These are phyloP conservation scores for Ustilago cynodontis DNA, from an alignment of 1,284 basidiomycete genomes.

Conservation along the genomic window DNA sequence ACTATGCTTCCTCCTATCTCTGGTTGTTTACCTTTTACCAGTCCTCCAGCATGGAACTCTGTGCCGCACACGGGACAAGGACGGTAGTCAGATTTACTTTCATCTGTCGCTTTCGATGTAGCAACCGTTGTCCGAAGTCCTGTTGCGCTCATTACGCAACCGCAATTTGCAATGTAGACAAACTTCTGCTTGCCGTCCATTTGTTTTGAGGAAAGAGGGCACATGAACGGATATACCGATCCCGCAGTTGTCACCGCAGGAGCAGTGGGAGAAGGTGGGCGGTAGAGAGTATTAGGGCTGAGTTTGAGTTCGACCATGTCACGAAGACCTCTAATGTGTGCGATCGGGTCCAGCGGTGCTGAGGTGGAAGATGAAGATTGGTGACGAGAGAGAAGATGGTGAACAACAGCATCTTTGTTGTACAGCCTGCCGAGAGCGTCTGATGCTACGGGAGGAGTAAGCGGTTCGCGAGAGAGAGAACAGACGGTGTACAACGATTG, in stretches of 20 bases:
- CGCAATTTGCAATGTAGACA: constrained; percentile 60
- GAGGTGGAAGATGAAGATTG: neutral
- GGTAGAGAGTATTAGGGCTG: constrained; percentile 46
- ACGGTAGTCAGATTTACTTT: constrained; percentile 1
- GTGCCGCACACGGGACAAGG: constrained; percentile 58
- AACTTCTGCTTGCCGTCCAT: constrained; percentile 66
- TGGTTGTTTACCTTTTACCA: constrained; percentile 36
- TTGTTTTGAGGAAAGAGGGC: constrained; percentile 61
- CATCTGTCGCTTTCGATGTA: neutral
- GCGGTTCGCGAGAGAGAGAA: constrained; percentile 53
- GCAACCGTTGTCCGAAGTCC: constrained; percentile 49
- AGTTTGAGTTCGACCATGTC: constrained; percentile 58
- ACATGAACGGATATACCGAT: constrained; percentile 54
- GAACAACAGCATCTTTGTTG: constrained; percentile 66
- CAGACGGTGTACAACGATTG: constrained; percentile 63
- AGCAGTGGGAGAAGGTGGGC: constrained; percentile 26
- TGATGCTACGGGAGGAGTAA: constrained; percentile 57
- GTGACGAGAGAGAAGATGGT: constrained; percentile 57
- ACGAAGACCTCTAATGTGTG: constrained; percentile 61
- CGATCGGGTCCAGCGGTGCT: constrained; percentile 9
- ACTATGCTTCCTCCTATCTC: constrained; percentile 43
- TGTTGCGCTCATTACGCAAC: constrained; percentile 61
- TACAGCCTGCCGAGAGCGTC: constrained; percentile 64
- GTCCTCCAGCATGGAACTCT: constrained; percentile 38
- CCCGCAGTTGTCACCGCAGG: constrained; percentile 8